A percentile compares a stretch with the other conserved stretches of the same genome.
Conservation (phyloP, 768 basidiomycete genomes). For the Panaeolus cyanescens region DNA sequence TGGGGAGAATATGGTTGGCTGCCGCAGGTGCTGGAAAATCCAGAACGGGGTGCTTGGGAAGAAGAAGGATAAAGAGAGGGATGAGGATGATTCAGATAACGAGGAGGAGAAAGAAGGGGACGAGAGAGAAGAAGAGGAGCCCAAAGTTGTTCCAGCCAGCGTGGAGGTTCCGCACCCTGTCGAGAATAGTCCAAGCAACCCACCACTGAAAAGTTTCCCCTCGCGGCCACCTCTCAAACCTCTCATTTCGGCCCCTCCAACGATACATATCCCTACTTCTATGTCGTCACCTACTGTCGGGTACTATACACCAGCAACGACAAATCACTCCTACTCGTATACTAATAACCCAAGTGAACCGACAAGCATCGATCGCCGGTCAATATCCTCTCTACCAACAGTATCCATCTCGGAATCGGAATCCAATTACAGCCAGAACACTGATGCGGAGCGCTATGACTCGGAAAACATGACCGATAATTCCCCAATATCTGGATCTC, state of each 20-base stretch:
- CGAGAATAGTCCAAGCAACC: background rate
- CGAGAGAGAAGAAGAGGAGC: constrained; percentile 9
- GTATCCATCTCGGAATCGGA: constrained; percentile 16
- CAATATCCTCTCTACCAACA: constrained; percentile 42
- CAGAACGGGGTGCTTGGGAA: constrained; percentile 56
- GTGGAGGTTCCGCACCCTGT: background rate
- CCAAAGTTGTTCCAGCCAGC: background rate
- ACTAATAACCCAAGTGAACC: constrained; percentile 2
- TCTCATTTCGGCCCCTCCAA: background rate
- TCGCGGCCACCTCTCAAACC: background rate
- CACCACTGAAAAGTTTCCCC: background rate
- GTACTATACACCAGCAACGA: background rate
- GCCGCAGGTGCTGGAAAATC: constrained; percentile 93
- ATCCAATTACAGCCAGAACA: background rate
- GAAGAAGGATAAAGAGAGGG: constrained; percentile 32
- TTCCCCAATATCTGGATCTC: background rate
- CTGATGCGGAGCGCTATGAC: background rate
- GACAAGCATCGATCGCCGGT: constrained; percentile 20
- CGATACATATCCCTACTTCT: constrained; percentile 2
- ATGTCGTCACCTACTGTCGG: constrained; percentile 3
- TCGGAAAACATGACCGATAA: background rate
- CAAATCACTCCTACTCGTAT: background rate
- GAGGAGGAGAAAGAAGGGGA: constrained; percentile 24
- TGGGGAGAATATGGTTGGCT: constrained; percentile 94
- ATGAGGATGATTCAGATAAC: constrained; percentile 31